Evolutionary conservation across 495 filamentous ascomycete species (phyloP).

Genomic region (Apiosordaria backusii): DNA sequence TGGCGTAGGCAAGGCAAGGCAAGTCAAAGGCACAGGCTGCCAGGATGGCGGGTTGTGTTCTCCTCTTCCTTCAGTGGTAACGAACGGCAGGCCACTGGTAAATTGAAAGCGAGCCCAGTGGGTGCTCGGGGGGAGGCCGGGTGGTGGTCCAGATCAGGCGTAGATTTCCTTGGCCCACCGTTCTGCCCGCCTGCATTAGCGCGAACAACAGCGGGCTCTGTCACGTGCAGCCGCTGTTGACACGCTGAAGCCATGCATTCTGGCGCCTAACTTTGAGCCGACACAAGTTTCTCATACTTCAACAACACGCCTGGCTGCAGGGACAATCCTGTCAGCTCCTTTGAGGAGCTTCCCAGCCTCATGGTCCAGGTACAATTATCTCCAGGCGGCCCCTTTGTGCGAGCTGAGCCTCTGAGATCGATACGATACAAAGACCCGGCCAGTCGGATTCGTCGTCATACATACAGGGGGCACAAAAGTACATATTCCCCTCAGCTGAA

Average conservation of each 20-base stretch:
- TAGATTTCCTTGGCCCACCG: slow-evolving; percentile 14
- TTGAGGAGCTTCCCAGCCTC: neutral
- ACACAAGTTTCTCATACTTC: neutral
- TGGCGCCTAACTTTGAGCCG: neutral
- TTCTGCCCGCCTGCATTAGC: slow-evolving; percentile 23
- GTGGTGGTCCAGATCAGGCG: slow-evolving; percentile 25
- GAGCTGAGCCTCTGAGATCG: slow-evolving; percentile 1
- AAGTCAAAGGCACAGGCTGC: slow-evolving; percentile 13
- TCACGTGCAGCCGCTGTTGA: slow-evolving; percentile 26
- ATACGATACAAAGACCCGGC: neutral
- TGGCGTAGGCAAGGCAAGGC: neutral
- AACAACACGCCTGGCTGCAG: neutral
- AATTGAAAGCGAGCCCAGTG: neutral
- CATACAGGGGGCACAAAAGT: neutral
- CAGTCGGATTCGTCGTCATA: neutral
- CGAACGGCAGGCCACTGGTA: neutral
- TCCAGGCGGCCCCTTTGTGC: neutral
- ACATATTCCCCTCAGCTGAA: neutral
- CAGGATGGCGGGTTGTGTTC: slow-evolving; percentile 17
- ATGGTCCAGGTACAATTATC: neutral
- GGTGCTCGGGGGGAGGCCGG: neutral
- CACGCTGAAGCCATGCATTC: slow-evolving; percentile 10
- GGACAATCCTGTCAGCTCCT: slow-evolving; percentile 5
- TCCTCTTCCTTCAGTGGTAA: slow-evolving; percentile 1
- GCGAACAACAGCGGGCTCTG: slow-evolving; percentile 22